Conservation (phyloP, 2,329 filamentous ascomycete species). For the Cryphonectria japonica region DNA sequence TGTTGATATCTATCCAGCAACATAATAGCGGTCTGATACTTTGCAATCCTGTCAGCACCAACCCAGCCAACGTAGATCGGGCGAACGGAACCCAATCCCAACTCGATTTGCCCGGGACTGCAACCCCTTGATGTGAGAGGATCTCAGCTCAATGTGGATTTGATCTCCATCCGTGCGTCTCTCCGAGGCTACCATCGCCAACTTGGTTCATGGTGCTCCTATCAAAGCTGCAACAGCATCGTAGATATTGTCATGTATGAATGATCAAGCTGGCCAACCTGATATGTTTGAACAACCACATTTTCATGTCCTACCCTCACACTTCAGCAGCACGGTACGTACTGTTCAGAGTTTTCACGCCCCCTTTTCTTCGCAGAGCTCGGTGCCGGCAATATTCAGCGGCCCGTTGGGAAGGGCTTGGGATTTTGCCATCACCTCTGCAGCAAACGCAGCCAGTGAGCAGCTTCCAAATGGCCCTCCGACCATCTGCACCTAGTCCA, state of each 20-base stretch:
- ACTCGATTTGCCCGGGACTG: constrained; percentile 4
- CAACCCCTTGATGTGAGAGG: neutral
- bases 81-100: neutral
- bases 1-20: neutral
- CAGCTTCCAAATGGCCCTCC: neutral
- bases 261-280: too few relatives aligned
- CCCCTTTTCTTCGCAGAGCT: too few relatives aligned
- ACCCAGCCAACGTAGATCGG: neutral
- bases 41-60: neutral
- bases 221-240: neutral
- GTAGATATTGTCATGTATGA: too few relatives aligned
- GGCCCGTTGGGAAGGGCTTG: too few relatives aligned
- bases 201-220: neutral
- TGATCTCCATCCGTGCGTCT: neutral
- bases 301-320: too few relatives aligned
- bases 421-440: too few relatives aligned
- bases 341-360: too few relatives aligned
- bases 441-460: too few relatives aligned
- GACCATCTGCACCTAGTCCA: neutral
- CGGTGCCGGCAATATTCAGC: too few relatives aligned
- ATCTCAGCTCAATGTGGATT: neutral
- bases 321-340: too few relatives aligned
- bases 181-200: neutral
- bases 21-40: neutral
- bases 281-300: too few relatives aligned